These are phyloP conservation scores for Pseudozyma sp. DNA, from an alignment of 1,284 basidiomycete genomes.

Conservation along the genomic window DNA sequence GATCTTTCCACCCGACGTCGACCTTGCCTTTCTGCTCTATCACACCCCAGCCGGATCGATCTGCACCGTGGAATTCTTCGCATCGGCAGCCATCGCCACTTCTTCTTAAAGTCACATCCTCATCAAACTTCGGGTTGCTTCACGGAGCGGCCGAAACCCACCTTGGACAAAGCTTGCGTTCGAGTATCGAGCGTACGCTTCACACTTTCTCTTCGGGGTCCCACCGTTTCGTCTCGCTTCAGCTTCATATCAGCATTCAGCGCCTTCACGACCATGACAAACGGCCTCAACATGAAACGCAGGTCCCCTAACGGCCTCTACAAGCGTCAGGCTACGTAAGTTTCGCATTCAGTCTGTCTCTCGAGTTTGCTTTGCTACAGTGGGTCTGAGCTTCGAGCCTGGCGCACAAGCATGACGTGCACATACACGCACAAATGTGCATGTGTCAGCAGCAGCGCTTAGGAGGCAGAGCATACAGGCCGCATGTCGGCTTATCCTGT, in stretches of 20 bases:
- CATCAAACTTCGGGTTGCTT: no score
- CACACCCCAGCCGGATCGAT: background rate
- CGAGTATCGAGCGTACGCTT: background rate
- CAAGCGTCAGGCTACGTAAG: slow-evolving; percentile 25
- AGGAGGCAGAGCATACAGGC: no score
- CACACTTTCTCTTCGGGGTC: background rate
- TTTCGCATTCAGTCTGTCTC: background rate
- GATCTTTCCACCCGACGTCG: slow-evolving; percentile 10
- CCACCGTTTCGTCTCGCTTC: background rate
- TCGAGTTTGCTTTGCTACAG: background rate
- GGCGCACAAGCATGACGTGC: no score
- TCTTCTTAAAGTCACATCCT: no score
- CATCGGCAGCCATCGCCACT: background rate
- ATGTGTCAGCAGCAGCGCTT: no score
- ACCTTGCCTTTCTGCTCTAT: background rate
- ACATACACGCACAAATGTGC: no score
- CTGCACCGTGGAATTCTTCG: background rate
- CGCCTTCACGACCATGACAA: background rate
- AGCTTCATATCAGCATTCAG: background rate
- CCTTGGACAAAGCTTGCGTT: no score
- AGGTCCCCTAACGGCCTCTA: slow-evolving; percentile 5
- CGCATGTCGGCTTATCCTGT: no score
- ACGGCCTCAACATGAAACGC: background rate
- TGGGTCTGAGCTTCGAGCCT: background rate
- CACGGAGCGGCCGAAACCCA: no score